Evolutionary conservation across 2,329 filamentous ascomycete species (phyloP).

Genomic region (Gnomoniopsis smithogilvyi): DNA sequence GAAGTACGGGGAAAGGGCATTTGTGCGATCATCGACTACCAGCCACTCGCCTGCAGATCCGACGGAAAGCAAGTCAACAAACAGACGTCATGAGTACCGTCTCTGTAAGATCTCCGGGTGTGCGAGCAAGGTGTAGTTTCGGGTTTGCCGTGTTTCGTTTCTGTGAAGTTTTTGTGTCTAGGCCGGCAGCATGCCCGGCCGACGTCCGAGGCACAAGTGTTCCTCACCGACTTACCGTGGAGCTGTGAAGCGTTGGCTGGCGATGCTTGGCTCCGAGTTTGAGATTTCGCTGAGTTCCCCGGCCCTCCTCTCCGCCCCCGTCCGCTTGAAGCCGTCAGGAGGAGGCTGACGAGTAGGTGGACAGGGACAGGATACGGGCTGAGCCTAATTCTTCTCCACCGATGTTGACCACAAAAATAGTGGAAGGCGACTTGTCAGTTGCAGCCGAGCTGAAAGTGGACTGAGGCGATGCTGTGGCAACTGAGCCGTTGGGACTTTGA

Average conservation of each 20-base stretch:
- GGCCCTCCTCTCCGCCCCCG: too few species aligned
- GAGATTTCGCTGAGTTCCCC: background rate
- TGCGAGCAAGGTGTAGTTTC: background rate
- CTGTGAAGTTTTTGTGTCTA: background rate
- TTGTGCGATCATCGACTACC: background rate
- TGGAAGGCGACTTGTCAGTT: too few species aligned
- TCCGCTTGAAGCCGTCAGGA: background rate
- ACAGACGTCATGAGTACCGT: slow-evolving; percentile 5
- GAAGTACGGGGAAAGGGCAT: background rate
- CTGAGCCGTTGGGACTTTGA: background rate
- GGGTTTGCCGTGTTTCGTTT: slow-evolving; percentile 14
- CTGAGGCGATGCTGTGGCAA: background rate
- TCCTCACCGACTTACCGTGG: background rate
- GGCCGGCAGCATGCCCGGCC: background rate
- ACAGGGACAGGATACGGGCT: background rate
- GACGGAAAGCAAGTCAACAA: slow-evolving; percentile 1
- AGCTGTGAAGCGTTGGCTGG: slow-evolving; percentile 1
- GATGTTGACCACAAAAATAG: background rate
- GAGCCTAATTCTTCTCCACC: background rate
- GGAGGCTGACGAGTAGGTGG: background rate
- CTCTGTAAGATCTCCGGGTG: background rate
- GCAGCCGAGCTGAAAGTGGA: background rate
- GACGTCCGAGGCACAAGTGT: background rate
- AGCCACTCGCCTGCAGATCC: background rate
- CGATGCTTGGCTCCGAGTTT: slow-evolving; percentile 1